Conservation (phyloP, 306 rosid genomes). For the Biancaea sappan region DNA sequence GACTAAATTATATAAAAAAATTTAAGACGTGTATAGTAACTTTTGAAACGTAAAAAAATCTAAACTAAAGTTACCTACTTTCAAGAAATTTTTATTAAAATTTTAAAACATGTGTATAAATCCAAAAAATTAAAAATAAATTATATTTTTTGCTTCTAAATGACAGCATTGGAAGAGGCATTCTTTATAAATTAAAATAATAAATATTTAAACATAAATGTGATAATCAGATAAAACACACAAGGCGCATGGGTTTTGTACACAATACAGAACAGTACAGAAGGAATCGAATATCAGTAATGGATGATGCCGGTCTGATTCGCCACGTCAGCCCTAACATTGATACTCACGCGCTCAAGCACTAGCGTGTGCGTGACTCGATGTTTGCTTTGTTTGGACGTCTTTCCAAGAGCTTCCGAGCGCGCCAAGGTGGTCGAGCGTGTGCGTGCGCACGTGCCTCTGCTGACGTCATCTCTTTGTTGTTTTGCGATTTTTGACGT, state of each 20-base stretch:
- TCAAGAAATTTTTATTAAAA: too few species aligned
- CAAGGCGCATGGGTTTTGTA: background rate
- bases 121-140: too few species aligned
- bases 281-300: background rate
- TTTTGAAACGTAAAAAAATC: too few species aligned
- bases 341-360: background rate
- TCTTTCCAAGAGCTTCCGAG: too few species aligned
- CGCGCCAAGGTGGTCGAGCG: background rate
- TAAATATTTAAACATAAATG: background rate
- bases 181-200: too few species aligned
- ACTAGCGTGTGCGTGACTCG: background rate
- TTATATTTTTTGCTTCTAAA: too few species aligned
- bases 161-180: too few species aligned
- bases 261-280: background rate
- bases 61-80: too few species aligned
- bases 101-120: too few species aligned
- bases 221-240: too few species aligned
- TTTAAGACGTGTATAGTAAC: too few species aligned
- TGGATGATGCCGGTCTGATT: constrained; percentile 23
- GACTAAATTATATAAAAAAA: too few species aligned
- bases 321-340: constrained; percentile 32
- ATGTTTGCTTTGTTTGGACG: background rate
- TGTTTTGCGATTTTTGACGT: background rate
- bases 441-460: background rate
- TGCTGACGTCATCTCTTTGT: background rate